Evolutionary conservation across 2,329 filamentous ascomycete genomes (phyloP), one percentile per base, ranked within the genome.

Genomic region (Colletotrichum sp.): DNA sequence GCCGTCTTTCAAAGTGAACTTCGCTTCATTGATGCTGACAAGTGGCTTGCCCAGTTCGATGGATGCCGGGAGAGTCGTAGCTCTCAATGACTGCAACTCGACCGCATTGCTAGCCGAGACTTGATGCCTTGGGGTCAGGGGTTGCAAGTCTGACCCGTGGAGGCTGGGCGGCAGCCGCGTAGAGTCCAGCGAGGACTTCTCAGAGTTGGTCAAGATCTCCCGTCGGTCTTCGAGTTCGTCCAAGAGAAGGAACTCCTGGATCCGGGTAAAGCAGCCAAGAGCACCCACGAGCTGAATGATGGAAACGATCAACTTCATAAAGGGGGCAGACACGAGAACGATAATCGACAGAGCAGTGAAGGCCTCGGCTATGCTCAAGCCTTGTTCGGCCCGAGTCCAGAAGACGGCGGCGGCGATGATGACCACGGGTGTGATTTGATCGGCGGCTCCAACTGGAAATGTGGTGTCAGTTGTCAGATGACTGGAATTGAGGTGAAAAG

Each of bases 281-380:
- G 82, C 81, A 8, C 83, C 82, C 8, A 82, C 79, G 8, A 85
- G 81, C 30, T 82, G 80, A 58, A 83, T 82, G 38, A 85, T 77
- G 2, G 83, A 82, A 43, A 81, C 78, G 7, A 85, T 80, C 1
- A 86, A 74, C 15, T 79, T 80, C 1, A 83, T 77, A 10, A 86
- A 78, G 0, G 84, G 84, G 18, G 80, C 80, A 0, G 82, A 82
- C 0, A 83, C 81, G 2, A 86, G 77, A 0, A 81, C 80, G 24
- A 86, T 81, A 3, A 86, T 78, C 8, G 84, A 85, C 5, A 86
- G 72, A 0, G 84, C 81, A 0, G 84, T 86, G 66, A 86, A 86
- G 2, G 83, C 83, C 8, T 82, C 79, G 8, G 83, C 81, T 1
- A 84, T 81, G 13, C 80, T 82, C 0, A 85, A 74, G 0, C 81